Percentiles rank a stretch among this genome's conserved stretches.
phyloP scores from a whole-genome alignment of 495 filamentous ascomycete genomes.

The Corynascus novoguineensis region DNA sequence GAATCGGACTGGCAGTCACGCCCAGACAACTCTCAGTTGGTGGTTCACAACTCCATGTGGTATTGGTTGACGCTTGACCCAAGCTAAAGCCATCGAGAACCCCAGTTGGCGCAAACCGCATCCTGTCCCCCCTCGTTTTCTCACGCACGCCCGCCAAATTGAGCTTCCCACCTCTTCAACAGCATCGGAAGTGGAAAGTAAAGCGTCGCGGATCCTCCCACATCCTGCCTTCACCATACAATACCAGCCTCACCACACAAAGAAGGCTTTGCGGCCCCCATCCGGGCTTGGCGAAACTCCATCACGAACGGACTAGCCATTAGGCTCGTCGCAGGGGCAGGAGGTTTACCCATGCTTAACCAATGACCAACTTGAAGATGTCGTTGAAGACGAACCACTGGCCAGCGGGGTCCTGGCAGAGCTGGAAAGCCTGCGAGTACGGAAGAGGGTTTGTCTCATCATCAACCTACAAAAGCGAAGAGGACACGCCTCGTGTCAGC shows the following conservation, averaged over 20 bases:
- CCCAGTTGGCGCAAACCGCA: neutral
- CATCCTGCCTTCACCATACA: neutral
- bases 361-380: slow-evolving; percentile 78
- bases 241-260: neutral
- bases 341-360: slow-evolving; percentile 22
- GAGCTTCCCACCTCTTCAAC: neutral
- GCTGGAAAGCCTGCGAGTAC: slow-evolving; percentile 82
- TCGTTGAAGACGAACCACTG: slow-evolving; percentile 88
- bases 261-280: neutral
- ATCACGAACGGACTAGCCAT: neutral
- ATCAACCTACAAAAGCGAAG: slow-evolving; percentile 72
- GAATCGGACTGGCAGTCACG: no score
- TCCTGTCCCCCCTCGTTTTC: no score
- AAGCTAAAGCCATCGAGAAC: slow-evolving; percentile 6
- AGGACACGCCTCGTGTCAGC: slow-evolving; percentile 1
- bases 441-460: slow-evolving; percentile 73
- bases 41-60: slow-evolving; percentile 3
- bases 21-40: no score
- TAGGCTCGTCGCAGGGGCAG: neutral
- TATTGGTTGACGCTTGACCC: no score
- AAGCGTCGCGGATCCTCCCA: neutral
- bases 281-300: neutral
- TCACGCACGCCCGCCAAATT: neutral
- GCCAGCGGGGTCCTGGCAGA: slow-evolving; percentile 60
- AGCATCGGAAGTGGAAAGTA: neutral